Evolutionary conservation across 176 grass and related monocot genomes (phyloP).

Genomic region (Eleusine indica): DNA sequence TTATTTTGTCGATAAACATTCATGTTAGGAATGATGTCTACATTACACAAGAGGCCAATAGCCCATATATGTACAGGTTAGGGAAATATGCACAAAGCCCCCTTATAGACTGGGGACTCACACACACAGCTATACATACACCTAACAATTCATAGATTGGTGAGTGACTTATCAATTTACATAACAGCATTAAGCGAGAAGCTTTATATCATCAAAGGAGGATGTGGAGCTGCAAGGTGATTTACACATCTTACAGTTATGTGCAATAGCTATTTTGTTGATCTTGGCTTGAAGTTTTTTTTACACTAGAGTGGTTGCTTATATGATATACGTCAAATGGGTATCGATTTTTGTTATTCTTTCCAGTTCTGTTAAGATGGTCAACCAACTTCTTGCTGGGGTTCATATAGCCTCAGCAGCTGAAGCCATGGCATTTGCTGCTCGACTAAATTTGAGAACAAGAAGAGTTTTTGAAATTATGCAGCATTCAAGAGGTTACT

Average conservation of each 20-base stretch:
- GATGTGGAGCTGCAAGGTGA: constrained; percentile 99
- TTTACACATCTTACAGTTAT: constrained; percentile 34
- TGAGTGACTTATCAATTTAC: constrained; percentile 22
- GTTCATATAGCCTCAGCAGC: constrained; percentile 94
- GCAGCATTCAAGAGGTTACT: constrained; percentile 83
- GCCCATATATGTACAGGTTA: no score
- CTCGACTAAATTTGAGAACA: constrained; percentile 75
- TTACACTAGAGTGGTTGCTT: neutral
- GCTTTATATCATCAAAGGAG: constrained; percentile 95
- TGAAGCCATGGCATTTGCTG: constrained; percentile 92
- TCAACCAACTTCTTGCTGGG: constrained; percentile 97
- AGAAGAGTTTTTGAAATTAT: constrained; percentile 88
- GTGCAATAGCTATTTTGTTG: constrained; percentile 23
- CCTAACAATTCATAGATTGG: neutral
- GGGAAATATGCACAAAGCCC: no score
- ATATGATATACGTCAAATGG: constrained; percentile 24
- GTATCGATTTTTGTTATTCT: constrained; percentile 33
- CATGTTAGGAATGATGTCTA: no score
- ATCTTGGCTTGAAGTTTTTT: constrained; percentile 23
- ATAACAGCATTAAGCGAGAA: constrained; percentile 89
- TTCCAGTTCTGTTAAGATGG: constrained; percentile 97
- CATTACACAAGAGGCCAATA: no score
- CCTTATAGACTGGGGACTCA: no score
- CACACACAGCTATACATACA: no score
- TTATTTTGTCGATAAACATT: constrained; percentile 27